Percentiles rank a stretch among this genome's conserved stretches.
These are phyloP conservation scores for Penicillium sp. DNA, from an alignment of 2,329 filamentous ascomycete genomes.

Conservation along the genomic window DNA sequence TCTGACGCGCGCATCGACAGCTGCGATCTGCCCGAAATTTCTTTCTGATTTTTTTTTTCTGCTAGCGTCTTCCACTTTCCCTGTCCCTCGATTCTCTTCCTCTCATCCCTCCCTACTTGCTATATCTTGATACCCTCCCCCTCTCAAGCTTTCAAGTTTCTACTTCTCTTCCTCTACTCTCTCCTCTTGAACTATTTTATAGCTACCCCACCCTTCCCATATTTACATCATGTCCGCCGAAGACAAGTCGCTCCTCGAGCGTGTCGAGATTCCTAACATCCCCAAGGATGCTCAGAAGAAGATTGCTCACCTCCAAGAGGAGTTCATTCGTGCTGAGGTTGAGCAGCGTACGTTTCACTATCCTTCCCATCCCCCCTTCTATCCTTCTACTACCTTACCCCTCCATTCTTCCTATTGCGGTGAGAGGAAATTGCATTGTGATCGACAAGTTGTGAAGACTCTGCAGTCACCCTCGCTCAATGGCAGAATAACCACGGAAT, in stretches of 20 bases:
- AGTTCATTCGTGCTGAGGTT: constrained; percentile 81
- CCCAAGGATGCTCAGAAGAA: constrained; percentile 58
- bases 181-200: not conserved
- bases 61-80: constrained; percentile 10
- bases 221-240: constrained; percentile 25
- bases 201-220: not conserved
- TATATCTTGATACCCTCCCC: not conserved
- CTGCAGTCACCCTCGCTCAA: not conserved
- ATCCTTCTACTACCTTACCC: not conserved
- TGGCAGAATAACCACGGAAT: not conserved
- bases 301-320: constrained; percentile 76
- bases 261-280: constrained; percentile 38
- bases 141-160: constrained; percentile 6
- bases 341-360: constrained; percentile 81
- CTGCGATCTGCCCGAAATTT: constrained; percentile 22
- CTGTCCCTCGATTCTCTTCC: constrained; percentile 5
- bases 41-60: constrained; percentile 18
- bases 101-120: not conserved
- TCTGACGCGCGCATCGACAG: constrained; percentile 22
- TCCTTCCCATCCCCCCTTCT: not conserved
- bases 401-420: constrained; percentile 2
- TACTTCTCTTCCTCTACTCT: not conserved
- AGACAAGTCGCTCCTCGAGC: constrained; percentile 40
- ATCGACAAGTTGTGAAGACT: not conserved
- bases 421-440: not conserved